A percentile compares a stretch with the other conserved stretches of the same genome.
Conservation (phyloP, 2,329 filamentous ascomycete genomes). For the Cordyceps militaris region DNA sequence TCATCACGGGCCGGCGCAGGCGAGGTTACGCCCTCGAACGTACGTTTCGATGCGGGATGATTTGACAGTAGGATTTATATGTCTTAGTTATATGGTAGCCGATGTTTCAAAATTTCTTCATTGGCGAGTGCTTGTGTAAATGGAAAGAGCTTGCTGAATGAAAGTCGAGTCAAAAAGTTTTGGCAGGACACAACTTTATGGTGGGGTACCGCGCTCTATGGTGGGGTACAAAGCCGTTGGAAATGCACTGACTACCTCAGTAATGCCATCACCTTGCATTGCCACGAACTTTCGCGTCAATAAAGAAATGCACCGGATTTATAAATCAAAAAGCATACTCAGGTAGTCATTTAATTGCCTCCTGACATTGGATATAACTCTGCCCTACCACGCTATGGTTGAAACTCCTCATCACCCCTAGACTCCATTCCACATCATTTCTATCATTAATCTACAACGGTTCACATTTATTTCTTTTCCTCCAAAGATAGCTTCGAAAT, state of each 20-base stretch:
- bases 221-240: conserved; percentile 2
- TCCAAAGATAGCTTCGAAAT: conserved; percentile 8
- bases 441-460: conserved; percentile 4
- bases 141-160: not conserved
- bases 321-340: not conserved
- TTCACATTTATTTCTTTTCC: conserved; percentile 2
- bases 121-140: not conserved
- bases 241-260: no score
- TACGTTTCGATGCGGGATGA: not conserved
- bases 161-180: not conserved
- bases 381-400: conserved; percentile 4
- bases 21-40: not conserved
- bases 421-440: conserved; percentile 7
- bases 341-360: not conserved
- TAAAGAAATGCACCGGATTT: not conserved
- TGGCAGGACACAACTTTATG: not conserved
- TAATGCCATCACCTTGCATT: no score
- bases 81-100: not conserved
- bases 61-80: not conserved
- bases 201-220: not conserved
- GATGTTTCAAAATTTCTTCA: not conserved
- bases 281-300: not conserved
- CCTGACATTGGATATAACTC: not conserved
- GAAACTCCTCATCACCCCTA: conserved; percentile 6
- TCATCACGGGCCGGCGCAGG: not conserved